Conservation (phyloP, 1,284 basidiomycete species). For the Microbotryum silenes-acaulis region DNA sequence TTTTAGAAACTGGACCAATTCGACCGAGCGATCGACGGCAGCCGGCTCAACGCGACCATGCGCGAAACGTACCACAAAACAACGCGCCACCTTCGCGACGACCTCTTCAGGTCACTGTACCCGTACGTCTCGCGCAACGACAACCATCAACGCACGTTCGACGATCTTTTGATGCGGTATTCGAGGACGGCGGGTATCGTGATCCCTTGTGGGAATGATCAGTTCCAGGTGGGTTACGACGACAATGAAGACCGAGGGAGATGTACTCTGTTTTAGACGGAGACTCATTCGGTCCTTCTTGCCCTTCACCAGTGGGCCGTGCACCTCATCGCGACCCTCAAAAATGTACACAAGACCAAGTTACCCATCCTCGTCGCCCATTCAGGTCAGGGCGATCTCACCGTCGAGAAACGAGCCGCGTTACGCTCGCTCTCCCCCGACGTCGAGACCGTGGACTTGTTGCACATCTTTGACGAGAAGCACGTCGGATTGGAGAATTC, state of each 20-base stretch:
- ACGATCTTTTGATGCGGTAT: slow-evolving; percentile 10
- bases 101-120: slow-evolving; percentile 21
- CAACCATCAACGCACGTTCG: slow-evolving; percentile 7
- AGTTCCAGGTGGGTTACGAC: slow-evolving; percentile 13
- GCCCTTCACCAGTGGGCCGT: slow-evolving; percentile 18
- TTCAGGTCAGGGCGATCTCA: slow-evolving; percentile 28
- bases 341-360: slow-evolving; percentile 26
- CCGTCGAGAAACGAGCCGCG: slow-evolving; percentile 21
- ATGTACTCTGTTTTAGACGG: neutral
- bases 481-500: slow-evolving; percentile 25
- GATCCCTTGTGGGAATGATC: slow-evolving; percentile 28
- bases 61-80: slow-evolving; percentile 19
- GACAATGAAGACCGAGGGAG: neutral
- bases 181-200: slow-evolving; percentile 19
- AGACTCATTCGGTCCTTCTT: neutral
- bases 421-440: slow-evolving; percentile 21
- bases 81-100: slow-evolving; percentile 17
- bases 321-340: slow-evolving; percentile 28
- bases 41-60: slow-evolving; percentile 10
- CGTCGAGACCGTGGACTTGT: slow-evolving; percentile 28
- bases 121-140: slow-evolving; percentile 20
- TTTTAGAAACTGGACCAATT: slow-evolving; percentile 23
- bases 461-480: slow-evolving; percentile 26
- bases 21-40: slow-evolving; percentile 8
- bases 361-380: slow-evolving; percentile 30